Conservation (phyloP, 176 grass and related monocot genomes). For the Phoenix dactylifera region DNA sequence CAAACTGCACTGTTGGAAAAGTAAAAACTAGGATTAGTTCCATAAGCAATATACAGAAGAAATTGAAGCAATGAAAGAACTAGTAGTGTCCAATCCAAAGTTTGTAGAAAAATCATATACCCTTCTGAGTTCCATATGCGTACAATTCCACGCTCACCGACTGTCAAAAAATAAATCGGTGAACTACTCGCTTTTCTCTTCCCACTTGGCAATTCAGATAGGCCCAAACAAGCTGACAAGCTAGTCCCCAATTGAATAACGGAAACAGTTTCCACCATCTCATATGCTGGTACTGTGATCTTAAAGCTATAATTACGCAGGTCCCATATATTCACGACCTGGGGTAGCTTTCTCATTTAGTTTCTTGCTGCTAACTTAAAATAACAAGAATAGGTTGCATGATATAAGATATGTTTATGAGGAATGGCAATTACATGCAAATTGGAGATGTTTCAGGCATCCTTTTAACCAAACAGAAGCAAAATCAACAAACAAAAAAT, state of each 20-base stretch:
- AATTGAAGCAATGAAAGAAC: neutral
- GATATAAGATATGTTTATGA: no score
- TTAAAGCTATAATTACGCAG: conserved; percentile 58
- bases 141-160: conserved; percentile 75
- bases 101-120: conserved; percentile 20
- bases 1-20: conserved; percentile 48
- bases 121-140: conserved; percentile 82
- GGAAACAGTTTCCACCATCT: conserved; percentile 86
- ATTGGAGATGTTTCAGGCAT: no score
- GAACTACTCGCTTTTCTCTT: conserved; percentile 25
- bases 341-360: conserved; percentile 17
- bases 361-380: no score
- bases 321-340: conserved; percentile 87
- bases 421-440: no score
- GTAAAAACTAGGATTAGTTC: conserved; percentile 18
- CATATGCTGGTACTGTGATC: conserved; percentile 74
- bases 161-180: conserved; percentile 63
- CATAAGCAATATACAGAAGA: conserved; percentile 6
- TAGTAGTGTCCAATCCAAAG: conserved; percentile 1
- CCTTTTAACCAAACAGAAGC: no score
- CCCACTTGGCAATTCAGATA: conserved; percentile 19
- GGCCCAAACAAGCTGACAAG: conserved; percentile 42
- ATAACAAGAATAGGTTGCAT: no score
- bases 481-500: no score
- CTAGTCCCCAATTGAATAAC: conserved; percentile 45